phyloP scores from a whole-genome alignment of 371 early-diverging fungal species.

The Mucor piriformis region DNA sequence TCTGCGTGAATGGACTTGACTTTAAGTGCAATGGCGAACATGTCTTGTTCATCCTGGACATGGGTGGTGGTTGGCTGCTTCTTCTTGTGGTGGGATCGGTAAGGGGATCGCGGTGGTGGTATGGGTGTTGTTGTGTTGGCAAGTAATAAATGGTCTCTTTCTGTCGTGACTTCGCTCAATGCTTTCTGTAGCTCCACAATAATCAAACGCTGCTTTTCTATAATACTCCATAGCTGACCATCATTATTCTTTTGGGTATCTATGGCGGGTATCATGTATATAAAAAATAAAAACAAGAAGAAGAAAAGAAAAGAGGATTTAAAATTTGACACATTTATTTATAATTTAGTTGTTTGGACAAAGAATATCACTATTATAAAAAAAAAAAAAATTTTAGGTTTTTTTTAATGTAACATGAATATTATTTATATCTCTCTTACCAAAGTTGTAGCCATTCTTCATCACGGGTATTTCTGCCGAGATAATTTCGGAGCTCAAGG shows the following conservation, averaged over 20 bases:
- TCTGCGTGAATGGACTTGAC: neutral
- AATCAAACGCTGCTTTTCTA: slow-evolving; percentile 79
- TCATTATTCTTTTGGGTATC: slow-evolving; percentile 55
- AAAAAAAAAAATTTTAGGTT: neutral
- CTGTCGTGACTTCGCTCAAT: slow-evolving; percentile 41
- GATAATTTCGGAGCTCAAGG: slow-evolving; percentile 75
- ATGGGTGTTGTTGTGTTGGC: slow-evolving; percentile 2
- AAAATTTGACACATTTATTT: neutral
- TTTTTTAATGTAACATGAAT: neutral
- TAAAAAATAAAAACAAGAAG: neutral
- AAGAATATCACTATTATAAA: slow-evolving; percentile 25
- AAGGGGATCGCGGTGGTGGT: slow-evolving; percentile 31
- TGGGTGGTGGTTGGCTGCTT: slow-evolving; percentile 4
- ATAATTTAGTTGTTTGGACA: slow-evolving; percentile 20
- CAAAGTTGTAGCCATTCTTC: slow-evolving; percentile 52
- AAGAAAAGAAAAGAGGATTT: neutral
- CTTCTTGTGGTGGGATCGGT: slow-evolving; percentile 6
- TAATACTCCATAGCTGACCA: slow-evolving; percentile 81
- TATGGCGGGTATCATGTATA: slow-evolving; percentile 7
- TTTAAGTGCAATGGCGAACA: neutral
- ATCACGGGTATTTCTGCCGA: slow-evolving; percentile 46
- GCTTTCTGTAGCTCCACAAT: slow-evolving; percentile 67
- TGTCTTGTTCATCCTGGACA: neutral
- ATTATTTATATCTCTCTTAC: slow-evolving; percentile 24
- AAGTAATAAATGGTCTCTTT: slow-evolving; percentile 38